A percentile compares a stretch with the other conserved stretches of the same genome.
Evolutionary conservation across 2,329 filamentous ascomycete species (phyloP).

Genomic region (Lachnellula cervina): DNA sequence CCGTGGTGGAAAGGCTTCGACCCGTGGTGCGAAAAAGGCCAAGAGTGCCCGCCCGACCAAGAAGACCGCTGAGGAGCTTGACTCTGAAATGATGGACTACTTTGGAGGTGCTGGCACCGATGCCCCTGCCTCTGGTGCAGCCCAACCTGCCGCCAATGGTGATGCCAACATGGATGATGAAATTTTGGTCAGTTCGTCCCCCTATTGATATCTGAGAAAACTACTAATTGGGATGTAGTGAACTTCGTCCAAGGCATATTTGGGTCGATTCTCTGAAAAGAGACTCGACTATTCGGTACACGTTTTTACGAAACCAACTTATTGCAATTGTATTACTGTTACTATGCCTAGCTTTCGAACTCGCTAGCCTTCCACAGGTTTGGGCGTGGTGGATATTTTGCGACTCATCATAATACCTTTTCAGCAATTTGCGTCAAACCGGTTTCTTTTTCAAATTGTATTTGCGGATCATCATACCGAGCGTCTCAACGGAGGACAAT

Average conservation of each 20-base stretch:
- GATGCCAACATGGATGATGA: constrained; percentile 65
- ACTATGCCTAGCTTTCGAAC: constrained; percentile 2
- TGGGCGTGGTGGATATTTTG: constrained; percentile 6
- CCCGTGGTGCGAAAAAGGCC: constrained; percentile 27
- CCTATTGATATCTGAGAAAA: not conserved
- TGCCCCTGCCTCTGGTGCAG: constrained; percentile 24
- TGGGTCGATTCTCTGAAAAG: not conserved
- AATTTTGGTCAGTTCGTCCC: constrained; percentile 37
- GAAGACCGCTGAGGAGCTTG: constrained; percentile 93
- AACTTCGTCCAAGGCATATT: not conserved
- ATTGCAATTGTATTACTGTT: constrained; percentile 14
- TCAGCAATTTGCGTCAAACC: not conserved
- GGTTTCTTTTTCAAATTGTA: constrained; percentile 16
- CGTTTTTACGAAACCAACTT: constrained; percentile 5
- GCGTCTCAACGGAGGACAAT: not conserved
- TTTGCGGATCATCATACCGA: not conserved
- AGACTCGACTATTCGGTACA: constrained; percentile 1
- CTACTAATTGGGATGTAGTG: constrained; percentile 9
- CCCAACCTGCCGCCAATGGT: constrained; percentile 34
- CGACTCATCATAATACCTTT: constrained; percentile 9
- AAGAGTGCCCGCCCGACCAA: constrained; percentile 64
- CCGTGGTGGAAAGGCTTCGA: constrained; percentile 35
- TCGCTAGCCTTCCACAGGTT: constrained; percentile 8
- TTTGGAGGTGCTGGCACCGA: constrained; percentile 56
- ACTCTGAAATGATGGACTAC: constrained; percentile 97